Base-by-base conservation (phyloP, 352 stramenopile genomes). In the Phytopythium chamaehyphon region DNA sequence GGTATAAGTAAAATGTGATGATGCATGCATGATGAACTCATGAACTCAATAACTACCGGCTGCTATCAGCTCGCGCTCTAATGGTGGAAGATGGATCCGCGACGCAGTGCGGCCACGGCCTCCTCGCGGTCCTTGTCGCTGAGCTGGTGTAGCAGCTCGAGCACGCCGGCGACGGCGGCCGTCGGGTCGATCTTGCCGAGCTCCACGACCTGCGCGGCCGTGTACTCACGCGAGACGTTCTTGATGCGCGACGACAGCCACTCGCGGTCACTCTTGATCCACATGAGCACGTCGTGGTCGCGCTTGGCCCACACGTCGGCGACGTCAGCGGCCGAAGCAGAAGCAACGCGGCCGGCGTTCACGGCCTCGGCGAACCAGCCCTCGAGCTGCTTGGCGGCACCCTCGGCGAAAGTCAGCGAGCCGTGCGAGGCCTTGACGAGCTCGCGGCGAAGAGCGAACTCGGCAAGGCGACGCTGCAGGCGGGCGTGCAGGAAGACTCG, bases 401-500 rank as follows among this genome's bases (percentile, higher is more conserved):
- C 46, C 11, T 59, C 65, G 22, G 70, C 59, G 57, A 91, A 93
- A 36, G 57, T 62, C 15, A 77, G 59, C 23, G 64, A 57, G 33
- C 52, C 55, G 35, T 50, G 55, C 12, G 68, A 72, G 10, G 49
- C 54, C 24, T 64, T 46, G 16, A 90, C 61, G 21, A 75, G 53
- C 28, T 90, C 61, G 14, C 81, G 78, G 44, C 93, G 78, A 35
- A 98, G 61, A 54, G 90, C 67, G 69, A 99, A 99, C 70, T 99
- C 97, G 8, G 89, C 93, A 18, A 99, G 78, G 50, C 98, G 97
- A 48, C 97, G 88, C 62, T 98, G 96, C 18, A 99, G 86, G 37
- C 97, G 82, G 96, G 93, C 98, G 87, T 99, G 99, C 63, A 99
- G 99, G 84, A 98, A 99, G 45, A 66, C 86, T 36, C 97, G 89